phyloP scores from a whole-genome alignment of 805 yeast genomes.

The Suhomyces prunicola region DNA sequence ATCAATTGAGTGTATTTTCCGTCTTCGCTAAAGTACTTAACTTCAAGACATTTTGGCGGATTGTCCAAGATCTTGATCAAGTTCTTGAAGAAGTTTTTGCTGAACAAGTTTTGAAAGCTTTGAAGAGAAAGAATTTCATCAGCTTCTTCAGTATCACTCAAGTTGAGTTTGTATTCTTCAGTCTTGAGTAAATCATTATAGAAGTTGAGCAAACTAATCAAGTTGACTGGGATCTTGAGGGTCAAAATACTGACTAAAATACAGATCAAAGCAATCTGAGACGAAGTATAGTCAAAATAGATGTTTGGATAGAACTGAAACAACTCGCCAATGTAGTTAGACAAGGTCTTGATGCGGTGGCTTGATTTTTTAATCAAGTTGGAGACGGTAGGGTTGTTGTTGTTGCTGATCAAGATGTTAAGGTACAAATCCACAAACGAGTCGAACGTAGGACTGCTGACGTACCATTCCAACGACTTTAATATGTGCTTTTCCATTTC shows the following conservation, averaged over 20 bases:
- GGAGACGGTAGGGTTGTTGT: slow-evolving; percentile 14
- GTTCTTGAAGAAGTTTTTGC: slow-evolving; percentile 19
- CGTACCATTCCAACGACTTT: slow-evolving; percentile 61
- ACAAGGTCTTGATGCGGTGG: slow-evolving; percentile 45
- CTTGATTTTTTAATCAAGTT: slow-evolving; percentile 9
- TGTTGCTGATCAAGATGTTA: slow-evolving; percentile 27
- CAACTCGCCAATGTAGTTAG: slow-evolving; percentile 63
- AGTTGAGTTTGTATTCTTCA: slow-evolving; percentile 24
- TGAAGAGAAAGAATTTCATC: slow-evolving; percentile 17
- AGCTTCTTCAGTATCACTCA: slow-evolving; percentile 21
- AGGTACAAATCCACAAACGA: slow-evolving; percentile 57
- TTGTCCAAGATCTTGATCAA: slow-evolving; percentile 38
- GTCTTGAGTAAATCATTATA: slow-evolving; percentile 15
- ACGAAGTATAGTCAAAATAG: slow-evolving; percentile 54
- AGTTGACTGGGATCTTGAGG: slow-evolving; percentile 30
- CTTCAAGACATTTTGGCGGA: slow-evolving; percentile 46
- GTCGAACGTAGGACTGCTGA: slow-evolving; percentile 61
- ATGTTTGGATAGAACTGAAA: slow-evolving; percentile 60
- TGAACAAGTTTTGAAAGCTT: slow-evolving; percentile 15
- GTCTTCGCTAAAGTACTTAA: slow-evolving; percentile 41
- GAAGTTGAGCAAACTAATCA: slow-evolving; percentile 17
- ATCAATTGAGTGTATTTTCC: slow-evolving; percentile 35
- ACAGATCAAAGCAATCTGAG: slow-evolving; percentile 47
- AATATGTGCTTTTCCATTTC: slow-evolving; percentile 70
- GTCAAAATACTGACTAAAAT: slow-evolving; percentile 37